phyloP scores from a whole-genome alignment of 2,329 filamentous ascomycete genomes.

The Fusarium sp. region DNA sequence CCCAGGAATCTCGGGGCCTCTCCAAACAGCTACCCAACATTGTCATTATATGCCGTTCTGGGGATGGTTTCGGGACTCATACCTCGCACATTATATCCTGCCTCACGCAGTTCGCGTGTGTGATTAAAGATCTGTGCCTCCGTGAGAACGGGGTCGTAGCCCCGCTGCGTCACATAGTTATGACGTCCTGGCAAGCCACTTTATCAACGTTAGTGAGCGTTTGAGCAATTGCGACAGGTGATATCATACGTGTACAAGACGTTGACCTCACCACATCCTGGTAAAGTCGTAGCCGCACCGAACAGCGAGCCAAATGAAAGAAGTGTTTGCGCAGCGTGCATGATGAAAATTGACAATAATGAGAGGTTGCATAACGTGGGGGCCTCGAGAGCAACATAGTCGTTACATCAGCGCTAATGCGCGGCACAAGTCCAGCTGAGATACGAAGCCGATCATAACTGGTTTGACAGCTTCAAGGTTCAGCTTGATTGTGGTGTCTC shows the following conservation, averaged over 20 bases:
- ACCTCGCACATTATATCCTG: constrained; percentile 15
- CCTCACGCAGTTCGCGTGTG: constrained; percentile 5
- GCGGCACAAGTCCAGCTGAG: too few species aligned
- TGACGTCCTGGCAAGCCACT: constrained; percentile 17
- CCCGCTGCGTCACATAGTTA: constrained; percentile 13
- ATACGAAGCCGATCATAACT: too few species aligned
- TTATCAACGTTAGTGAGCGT: accelerated
- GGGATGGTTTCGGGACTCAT: too few species aligned
- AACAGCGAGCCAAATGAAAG: not conserved
- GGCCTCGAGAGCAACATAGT: too few species aligned
- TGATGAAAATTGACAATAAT: not conserved
- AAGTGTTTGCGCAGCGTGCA: constrained; percentile 1
- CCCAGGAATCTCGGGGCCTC: constrained; percentile 1
- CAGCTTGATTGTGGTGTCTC: too few species aligned
- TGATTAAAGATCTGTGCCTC: constrained; percentile 26
- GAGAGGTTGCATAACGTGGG: too few species aligned
- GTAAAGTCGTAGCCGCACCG: not conserved
- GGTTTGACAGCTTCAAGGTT: too few species aligned
- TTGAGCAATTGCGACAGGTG: too few species aligned
- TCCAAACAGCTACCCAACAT: not conserved
- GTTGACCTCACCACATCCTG: constrained; percentile 8
- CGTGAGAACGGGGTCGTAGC: constrained; percentile 1
- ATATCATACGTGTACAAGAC: constrained; percentile 9
- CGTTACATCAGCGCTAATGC: too few species aligned
- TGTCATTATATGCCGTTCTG: accelerated